phyloP scores from a whole-genome alignment of 1,284 basidiomycete species.

The Microbotryum intermedium region DNA sequence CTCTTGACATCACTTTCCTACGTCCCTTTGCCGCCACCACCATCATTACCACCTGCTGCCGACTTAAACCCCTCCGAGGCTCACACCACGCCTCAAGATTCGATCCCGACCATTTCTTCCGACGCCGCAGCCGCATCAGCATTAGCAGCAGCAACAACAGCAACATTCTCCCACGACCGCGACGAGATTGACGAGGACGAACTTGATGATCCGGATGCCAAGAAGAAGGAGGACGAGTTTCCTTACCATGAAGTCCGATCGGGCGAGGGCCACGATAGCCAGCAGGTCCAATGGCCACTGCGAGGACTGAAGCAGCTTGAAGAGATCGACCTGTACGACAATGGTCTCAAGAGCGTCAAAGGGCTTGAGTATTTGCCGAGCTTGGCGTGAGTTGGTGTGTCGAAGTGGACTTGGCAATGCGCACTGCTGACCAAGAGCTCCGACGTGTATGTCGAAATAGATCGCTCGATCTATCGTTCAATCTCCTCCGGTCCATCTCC shows the following conservation, averaged over 20 bases:
- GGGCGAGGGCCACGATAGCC: constrained; percentile 44
- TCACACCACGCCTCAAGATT: neutral
- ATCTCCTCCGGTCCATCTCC: constrained; percentile 61
- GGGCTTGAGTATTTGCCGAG: constrained; percentile 56
- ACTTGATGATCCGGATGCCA: constrained; percentile 26
- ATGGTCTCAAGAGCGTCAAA: constrained; percentile 69
- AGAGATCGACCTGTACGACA: constrained; percentile 93
- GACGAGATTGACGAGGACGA: constrained; percentile 26
- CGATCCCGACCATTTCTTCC: neutral
- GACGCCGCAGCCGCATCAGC: neutral
- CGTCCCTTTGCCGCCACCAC: constrained; percentile 8
- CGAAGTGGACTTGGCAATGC: neutral
- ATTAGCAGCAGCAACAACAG: too few species aligned
- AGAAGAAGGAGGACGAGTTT: constrained; percentile 29
- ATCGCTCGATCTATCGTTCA: constrained; percentile 87
- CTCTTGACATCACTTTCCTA: constrained; percentile 54
- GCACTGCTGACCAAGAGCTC: constrained; percentile 1
- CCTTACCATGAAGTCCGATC: constrained; percentile 15
- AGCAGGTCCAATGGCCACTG: constrained; percentile 47
- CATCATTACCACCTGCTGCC: too few species aligned
- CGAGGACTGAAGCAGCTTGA: constrained; percentile 59
- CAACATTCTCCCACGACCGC: neutral
- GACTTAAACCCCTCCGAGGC: too few species aligned
- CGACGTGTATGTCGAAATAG: constrained; percentile 42
- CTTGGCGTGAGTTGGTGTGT: constrained; percentile 53